Evolutionary conservation across 2,329 filamentous ascomycete species (phyloP), one percentile per base, ranked within the genome.

Genomic region (Colletotrichum melonis): DNA sequence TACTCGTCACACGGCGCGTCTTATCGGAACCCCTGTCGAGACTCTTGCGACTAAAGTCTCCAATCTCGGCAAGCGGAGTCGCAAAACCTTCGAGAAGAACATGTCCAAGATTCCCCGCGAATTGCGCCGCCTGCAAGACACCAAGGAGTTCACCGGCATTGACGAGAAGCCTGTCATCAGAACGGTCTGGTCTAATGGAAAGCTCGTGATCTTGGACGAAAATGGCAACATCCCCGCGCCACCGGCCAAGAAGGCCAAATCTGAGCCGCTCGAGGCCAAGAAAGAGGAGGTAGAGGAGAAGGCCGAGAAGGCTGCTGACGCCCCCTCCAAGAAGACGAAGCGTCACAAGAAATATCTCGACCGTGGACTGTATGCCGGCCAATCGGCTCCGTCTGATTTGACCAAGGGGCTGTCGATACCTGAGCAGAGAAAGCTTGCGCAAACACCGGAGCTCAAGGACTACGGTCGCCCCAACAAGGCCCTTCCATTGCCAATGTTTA

Each of bases 281-380:
- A 77, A 72, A 67, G 76, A 77, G 73, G 69, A 76, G 14, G 73
- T 75, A 14, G 77, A 76, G 60, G 76, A 80, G 46, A 81, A 85
- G 60, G 75, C 80, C 63, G 86, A 79, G 74, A 78, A 88, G 77
- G 81, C 83, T 28, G 77, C 81, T 7, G 79, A 82, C 12, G 76
- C 75, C 14, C 78, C 81, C 30, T 76, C 76, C 11, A 73, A 75
- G 9, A 85, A 82, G 74, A 82, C 84, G 75, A 84, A 88, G 69
- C 87, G 86, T 49, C 83, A 86, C 64, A 97, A 97, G 86, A 92
- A 91, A 76, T 98, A 94, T 89, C 86, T 97, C 67, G 87, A 88
- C 65, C 94, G 95, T 80, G 97, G 96, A 11, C 87, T 98, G 16
- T 98, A 97, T 79, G 92, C 94, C 0, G 97, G 97, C 32, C 96